These are phyloP conservation scores for Alternaria conjuncta DNA, from an alignment of 2,329 filamentous ascomycete genomes.

Conservation along the genomic window DNA sequence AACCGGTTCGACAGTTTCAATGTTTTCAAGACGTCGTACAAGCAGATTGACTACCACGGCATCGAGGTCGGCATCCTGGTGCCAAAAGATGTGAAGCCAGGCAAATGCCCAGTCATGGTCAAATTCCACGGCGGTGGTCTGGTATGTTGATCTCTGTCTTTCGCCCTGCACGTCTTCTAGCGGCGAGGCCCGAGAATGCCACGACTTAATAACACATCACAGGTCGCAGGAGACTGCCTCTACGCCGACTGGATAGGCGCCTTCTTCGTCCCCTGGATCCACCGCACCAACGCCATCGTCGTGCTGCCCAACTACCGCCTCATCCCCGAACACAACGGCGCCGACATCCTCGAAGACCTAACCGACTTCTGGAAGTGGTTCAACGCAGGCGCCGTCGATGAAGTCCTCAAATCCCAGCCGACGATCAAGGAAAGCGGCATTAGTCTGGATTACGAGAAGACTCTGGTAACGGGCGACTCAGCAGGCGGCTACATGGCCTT, in stretches of 20 bases:
- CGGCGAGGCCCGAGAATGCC: too few relatives aligned
- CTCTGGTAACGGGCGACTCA: constrained; percentile 46
- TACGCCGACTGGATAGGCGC: constrained; percentile 39
- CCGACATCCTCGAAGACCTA: constrained; percentile 57
- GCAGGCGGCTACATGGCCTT: constrained; percentile 50
- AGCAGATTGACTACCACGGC: constrained; percentile 46
- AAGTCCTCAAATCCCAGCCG: constrained; percentile 10
- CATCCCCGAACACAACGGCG: constrained; percentile 56
- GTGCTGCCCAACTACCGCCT: constrained; percentile 60
- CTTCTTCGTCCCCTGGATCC: constrained; percentile 49
- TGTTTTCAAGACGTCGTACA: constrained; percentile 51
- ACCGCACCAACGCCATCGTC: constrained; percentile 52
- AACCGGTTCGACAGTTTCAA: constrained; percentile 49
- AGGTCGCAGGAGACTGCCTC: constrained; percentile 37
- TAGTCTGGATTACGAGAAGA: constrained; percentile 30
- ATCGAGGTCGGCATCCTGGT: constrained; percentile 50
- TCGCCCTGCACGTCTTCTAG: too few relatives aligned
- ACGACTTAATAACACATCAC: background rate
- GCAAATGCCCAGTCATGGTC: constrained; percentile 50
- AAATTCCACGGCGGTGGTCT: constrained; percentile 56
- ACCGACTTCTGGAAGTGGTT: constrained; percentile 59
- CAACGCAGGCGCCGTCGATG: constrained; percentile 7
- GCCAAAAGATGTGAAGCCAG: constrained; percentile 44
- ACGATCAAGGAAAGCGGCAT: constrained; percentile 10
- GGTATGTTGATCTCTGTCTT: constrained; percentile 24